phyloP scores from a whole-genome alignment of 208 protist species.

The Porcisia hertigi region DNA sequence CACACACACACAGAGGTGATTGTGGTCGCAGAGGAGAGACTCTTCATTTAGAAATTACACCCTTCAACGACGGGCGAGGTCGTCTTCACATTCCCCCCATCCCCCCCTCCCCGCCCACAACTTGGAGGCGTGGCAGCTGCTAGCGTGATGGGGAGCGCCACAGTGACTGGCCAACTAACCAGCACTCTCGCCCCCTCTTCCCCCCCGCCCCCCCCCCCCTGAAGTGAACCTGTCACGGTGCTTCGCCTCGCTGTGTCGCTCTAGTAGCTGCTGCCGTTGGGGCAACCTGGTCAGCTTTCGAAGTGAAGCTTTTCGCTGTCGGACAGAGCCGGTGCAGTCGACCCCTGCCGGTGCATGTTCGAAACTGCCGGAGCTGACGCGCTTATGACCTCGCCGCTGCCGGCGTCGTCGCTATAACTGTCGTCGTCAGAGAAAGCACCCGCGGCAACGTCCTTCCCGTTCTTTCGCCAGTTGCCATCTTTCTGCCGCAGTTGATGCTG shows the following conservation, averaged over 20 bases:
- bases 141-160: not conserved
- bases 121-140: not conserved
- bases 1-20: not conserved
- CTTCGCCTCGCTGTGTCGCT: not conserved
- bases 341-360: not conserved
- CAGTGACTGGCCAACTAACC: not conserved
- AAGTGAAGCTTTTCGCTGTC: not conserved
- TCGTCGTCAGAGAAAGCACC: conserved; percentile 4
- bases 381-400: not conserved
- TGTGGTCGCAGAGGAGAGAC: not conserved
- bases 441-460: not conserved
- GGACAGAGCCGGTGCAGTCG: not conserved
- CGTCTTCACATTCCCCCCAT: too few relatives aligned
- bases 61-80: too few relatives aligned
- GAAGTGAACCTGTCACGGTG: not conserved
- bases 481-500: not conserved
- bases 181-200: not conserved
- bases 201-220: too few relatives aligned
- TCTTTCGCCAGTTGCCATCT: conserved; percentile 10
- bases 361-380: not conserved
- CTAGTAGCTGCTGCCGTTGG: not conserved
- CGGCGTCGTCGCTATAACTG: conserved; percentile 5
- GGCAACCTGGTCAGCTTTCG: not conserved
- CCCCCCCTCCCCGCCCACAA: not conserved
- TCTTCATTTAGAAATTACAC: not conserved